Evolutionary conservation across 495 filamentous ascomycete species (phyloP).

Genomic region (Friedmanniomyces simplex): DNA sequence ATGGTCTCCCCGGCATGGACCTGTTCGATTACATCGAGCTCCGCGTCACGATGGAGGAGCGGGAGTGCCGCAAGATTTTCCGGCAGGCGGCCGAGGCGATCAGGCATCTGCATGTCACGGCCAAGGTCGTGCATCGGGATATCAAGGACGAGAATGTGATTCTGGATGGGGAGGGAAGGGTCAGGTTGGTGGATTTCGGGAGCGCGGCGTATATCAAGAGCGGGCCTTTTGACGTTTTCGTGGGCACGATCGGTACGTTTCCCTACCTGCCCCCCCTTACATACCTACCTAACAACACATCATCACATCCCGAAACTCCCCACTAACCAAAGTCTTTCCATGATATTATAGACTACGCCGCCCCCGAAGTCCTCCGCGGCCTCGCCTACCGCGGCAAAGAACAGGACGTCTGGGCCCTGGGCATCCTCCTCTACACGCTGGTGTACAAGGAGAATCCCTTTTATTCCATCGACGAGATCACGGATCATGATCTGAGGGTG

Average conservation of each 20-base stretch:
- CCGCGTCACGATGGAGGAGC: constrained; percentile 90
- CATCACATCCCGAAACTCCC: too few relatives aligned
- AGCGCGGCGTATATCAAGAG: constrained; percentile 97
- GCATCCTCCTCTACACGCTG: constrained; percentile 94
- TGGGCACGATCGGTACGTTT: constrained; percentile 87
- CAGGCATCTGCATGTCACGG: constrained; percentile 83
- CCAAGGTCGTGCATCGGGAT: constrained; percentile 87
- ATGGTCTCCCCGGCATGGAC: constrained; percentile 96
- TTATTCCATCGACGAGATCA: constrained; percentile 98
- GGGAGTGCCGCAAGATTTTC: constrained; percentile 89
- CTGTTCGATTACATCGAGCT: constrained; percentile 98
- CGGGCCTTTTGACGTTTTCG: constrained; percentile 97
- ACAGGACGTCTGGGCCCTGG: constrained; percentile 98
- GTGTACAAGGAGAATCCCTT: constrained; percentile 99
- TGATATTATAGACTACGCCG: constrained; percentile 69
- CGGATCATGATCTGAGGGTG: constrained; percentile 88
- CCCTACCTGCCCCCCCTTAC: not conserved
- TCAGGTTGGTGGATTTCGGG: constrained; percentile 97
- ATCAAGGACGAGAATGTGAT: constrained; percentile 99
- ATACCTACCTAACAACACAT: not conserved
- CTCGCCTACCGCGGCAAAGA: constrained; percentile 89
- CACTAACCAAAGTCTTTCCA: too few relatives aligned
- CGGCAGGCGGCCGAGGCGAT: constrained; percentile 81
- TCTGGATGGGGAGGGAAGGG: constrained; percentile 85
- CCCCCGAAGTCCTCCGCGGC: constrained; percentile 91